Evolutionary conservation across 2,329 filamentous ascomycete genomes (phyloP).

Genomic region (Colletotrichum gloeosporioides): DNA sequence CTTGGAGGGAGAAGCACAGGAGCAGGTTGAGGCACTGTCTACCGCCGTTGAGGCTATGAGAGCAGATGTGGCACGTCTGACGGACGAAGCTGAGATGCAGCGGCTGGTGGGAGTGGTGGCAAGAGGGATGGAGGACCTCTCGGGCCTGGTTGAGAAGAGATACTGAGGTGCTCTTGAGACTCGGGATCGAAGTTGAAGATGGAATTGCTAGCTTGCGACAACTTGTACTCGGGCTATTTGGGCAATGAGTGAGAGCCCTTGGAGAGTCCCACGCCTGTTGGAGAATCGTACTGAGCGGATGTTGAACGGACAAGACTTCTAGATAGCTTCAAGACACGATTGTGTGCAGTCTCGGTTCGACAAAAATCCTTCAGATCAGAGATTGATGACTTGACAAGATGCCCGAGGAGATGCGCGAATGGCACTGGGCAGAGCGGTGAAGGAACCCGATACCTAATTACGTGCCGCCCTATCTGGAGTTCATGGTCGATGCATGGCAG

Average conservation of each 20-base stretch:
- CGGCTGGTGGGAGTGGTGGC: background rate
- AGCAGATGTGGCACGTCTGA: background rate
- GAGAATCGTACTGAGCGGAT: background rate
- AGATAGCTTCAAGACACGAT: background rate
- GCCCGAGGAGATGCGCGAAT: background rate
- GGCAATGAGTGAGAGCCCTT: background rate
- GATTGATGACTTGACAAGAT: background rate
- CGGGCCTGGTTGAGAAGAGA: background rate
- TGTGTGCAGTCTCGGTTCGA: background rate
- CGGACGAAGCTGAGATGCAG: background rate
- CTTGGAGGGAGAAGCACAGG: background rate
- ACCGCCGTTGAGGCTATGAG: background rate
- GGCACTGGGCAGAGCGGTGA: background rate
- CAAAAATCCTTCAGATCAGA: background rate
- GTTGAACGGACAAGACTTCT: background rate
- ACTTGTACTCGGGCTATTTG: background rate
- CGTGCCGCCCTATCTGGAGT: background rate
- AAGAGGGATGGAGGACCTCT: background rate
- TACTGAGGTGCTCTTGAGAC: background rate
- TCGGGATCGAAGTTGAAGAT: background rate
- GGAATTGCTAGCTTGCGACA: background rate
- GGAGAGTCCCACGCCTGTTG: background rate
- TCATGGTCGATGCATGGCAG: background rate
- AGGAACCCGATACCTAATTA: rapidly evolving
- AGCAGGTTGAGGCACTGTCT: background rate